phyloP scores from a whole-genome alignment of 352 stramenopile species.

The Phytophthora foliorum region DNA sequence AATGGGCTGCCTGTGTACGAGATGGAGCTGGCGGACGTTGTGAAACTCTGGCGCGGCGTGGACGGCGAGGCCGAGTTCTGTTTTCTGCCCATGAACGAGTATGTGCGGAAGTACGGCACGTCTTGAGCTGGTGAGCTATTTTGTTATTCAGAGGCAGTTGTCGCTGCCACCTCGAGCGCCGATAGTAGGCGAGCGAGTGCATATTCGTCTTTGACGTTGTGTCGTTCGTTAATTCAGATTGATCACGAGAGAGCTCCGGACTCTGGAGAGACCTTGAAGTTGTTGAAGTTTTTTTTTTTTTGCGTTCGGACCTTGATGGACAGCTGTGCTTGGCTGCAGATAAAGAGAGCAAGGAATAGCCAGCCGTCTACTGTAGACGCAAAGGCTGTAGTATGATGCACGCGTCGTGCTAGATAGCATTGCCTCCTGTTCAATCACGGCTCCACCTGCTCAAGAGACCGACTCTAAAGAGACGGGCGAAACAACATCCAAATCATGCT shows the following conservation, averaged over 20 bases:
- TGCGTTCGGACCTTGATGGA: too few relatives aligned
- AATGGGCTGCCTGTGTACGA: conserved; percentile 87
- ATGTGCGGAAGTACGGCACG: conserved; percentile 68
- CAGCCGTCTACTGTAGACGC: not conserved
- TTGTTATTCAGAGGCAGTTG: conserved; percentile 37
- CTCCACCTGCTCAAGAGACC: conserved; percentile 2
- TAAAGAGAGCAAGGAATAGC: not conserved
- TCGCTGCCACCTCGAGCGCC: conserved; percentile 16
- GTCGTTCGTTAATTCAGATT: conserved; percentile 28
- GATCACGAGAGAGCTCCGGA: too few relatives aligned
- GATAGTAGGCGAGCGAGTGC: conserved; percentile 23
- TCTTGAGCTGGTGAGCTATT: conserved; percentile 34
- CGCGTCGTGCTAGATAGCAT: conserved; percentile 4
- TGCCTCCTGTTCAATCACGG: not conserved
- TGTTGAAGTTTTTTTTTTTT: conserved; percentile 17
- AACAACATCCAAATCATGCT: not conserved
- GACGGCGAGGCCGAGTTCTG: conserved; percentile 85
- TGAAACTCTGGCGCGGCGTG: conserved; percentile 73
- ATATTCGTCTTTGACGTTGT: conserved; percentile 27
- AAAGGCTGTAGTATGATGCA: not conserved
- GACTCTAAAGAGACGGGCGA: not conserved
- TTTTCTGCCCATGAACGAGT: conserved; percentile 82
- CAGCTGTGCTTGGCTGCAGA: not conserved
- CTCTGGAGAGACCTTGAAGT: conserved; percentile 8
- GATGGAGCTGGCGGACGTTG: conserved; percentile 81